Base-by-base conservation (phyloP, 169 alveolate genomes). In the Plasmodium falciparum region DNA sequence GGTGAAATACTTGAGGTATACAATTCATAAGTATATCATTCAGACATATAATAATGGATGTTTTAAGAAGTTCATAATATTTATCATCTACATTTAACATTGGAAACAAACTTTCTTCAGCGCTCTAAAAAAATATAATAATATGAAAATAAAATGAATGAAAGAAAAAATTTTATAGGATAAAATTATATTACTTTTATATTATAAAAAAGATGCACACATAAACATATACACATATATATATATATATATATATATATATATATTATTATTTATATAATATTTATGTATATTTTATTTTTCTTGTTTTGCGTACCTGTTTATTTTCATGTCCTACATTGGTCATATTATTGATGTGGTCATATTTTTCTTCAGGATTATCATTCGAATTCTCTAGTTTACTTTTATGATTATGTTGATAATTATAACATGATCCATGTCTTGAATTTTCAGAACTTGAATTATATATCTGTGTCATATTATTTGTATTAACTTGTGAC, bases 1-100 rank as follows among this genome's bases (percentile, higher is more conserved):
- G 5, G 7, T 80, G 73, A 67, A 86, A 86, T 22, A 86, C 63
- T 56, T 72, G 71, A 7, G 92, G 92, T 22, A 86, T 86, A 29
- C 65, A 86, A 43, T 86, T 86, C 92, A 86, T 86, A 17, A 86
- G 62, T 22, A 86, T 70, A 70, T 86, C 92, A 9, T 70, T 86
- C 29, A 86, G 56, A 66, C 92, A 86, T 24, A 86, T 86, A 5
- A 72, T 67, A 63, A 86, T 86, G 70, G 92, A 74, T 3, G 92
- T 72, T 86, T 86, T 86, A 1, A 86, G 56, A 13, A 86, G 20
- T 26, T 86, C 92, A 29, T 86, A 69, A 13, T 80, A 80, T 49
- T 69, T 80, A 63, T 80, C 90, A 49, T 80, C 90, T 1, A 69
- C 49, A 49, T 80, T 80, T 8, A 83, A 29, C 6, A 61, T 83